Percentiles rank a stretch among this genome's conserved stretches.
These are phyloP conservation scores for Evernia prunastri DNA, from an alignment of 495 filamentous ascomycete species.

Conservation along the genomic window DNA sequence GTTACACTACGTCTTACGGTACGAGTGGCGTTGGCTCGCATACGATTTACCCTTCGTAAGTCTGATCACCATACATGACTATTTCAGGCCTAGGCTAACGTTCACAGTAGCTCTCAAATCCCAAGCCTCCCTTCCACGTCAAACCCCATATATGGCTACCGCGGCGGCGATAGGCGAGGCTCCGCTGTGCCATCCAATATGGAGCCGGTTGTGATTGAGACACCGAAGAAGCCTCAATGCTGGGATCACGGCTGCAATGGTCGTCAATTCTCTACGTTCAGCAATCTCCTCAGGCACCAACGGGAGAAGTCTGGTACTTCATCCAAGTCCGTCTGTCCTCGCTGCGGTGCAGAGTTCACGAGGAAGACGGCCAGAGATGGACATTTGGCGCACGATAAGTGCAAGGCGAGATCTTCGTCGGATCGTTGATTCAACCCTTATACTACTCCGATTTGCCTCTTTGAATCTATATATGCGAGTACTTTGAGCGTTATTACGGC, in stretches of 20 bases:
- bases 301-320: slow-evolving; percentile 90
- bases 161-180: slow-evolving; percentile 10
- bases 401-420: slow-evolving; percentile 46
- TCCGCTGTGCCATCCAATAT: slow-evolving; percentile 18
- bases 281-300: slow-evolving; percentile 86
- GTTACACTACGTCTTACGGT: slow-evolving; percentile 18
- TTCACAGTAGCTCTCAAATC: slow-evolving; percentile 5
- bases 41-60: slow-evolving; percentile 21
- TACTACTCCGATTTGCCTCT: background rate
- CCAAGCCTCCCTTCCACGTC: slow-evolving; percentile 9
- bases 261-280: slow-evolving; percentile 89
- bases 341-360: slow-evolving; percentile 87
- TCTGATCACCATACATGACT: background rate
- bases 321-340: slow-evolving; percentile 75
- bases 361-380: slow-evolving; percentile 86
- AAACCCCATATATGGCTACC: background rate
- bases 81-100: slow-evolving; percentile 6
- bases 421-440: background rate
- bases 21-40: slow-evolving; percentile 11
- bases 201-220: slow-evolving; percentile 50
- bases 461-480: background rate
- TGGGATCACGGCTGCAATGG: slow-evolving; percentile 96
- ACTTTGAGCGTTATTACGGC: slow-evolving; percentile 15
- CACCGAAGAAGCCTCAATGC: slow-evolving; percentile 81
- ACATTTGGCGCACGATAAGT: slow-evolving; percentile 83